Conservation (phyloP, 768 basidiomycete species). For the Tylopilus felleus region DNA sequence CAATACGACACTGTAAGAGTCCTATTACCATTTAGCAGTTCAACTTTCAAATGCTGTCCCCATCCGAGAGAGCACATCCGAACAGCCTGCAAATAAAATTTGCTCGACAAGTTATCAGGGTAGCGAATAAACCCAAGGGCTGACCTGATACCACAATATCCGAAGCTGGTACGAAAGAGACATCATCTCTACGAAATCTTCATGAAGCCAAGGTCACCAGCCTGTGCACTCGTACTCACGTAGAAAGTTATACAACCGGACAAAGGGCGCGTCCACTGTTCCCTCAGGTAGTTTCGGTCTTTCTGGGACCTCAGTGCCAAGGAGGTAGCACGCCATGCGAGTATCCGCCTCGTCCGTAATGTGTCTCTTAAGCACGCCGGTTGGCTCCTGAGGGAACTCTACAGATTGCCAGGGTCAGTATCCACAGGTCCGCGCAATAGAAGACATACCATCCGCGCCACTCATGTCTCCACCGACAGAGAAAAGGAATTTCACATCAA, state of each 20-base stretch:
- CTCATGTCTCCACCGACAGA: constrained; percentile 71
- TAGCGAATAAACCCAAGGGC: background rate
- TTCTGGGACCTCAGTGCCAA: constrained; percentile 41
- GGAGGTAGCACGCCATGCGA: constrained; percentile 62
- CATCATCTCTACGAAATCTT: constrained; percentile 66
- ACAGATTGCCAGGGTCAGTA: background rate
- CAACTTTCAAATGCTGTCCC: constrained; percentile 70
- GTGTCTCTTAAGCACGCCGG: constrained; percentile 58
- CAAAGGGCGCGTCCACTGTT: constrained; percentile 75
- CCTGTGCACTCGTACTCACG: constrained; percentile 49
- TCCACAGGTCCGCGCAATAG: background rate
- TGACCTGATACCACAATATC: constrained; percentile 76
- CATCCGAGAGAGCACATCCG: constrained; percentile 84
- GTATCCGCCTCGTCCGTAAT: constrained; percentile 72
- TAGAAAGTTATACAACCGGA: constrained; percentile 83
- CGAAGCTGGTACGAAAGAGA: constrained; percentile 91
- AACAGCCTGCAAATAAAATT: constrained; percentile 45
- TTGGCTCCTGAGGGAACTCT: constrained; percentile 76
- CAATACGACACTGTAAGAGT: constrained; percentile 79
- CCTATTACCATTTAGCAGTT: constrained; percentile 66
- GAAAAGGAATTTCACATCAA: constrained; percentile 71
- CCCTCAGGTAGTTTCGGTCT: constrained; percentile 52
- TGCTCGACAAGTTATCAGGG: background rate
- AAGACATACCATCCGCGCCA: constrained; percentile 57
- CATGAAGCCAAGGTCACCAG: background rate